Conservation (phyloP, 371 early-diverging fungal species). For the Mortierella sp. region DNA sequence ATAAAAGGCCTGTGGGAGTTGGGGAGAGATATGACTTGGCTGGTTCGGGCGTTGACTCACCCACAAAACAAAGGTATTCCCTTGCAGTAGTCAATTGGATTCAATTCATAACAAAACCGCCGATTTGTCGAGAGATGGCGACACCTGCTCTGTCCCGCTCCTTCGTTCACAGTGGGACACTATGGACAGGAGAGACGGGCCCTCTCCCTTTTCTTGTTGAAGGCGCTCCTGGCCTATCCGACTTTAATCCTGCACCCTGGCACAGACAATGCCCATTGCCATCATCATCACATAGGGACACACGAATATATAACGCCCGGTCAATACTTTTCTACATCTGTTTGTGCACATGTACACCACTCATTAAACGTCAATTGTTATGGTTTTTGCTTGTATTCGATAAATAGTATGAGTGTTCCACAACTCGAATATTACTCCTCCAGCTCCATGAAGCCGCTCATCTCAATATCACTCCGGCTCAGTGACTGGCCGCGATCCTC, state of each 20-base stretch:
- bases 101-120: not conserved
- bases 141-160: not conserved
- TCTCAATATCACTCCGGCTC: slow-evolving; percentile 41
- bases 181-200: too few species aligned
- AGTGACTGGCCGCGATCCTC: slow-evolving; percentile 34
- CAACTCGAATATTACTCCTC: slow-evolving; percentile 9
- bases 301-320: not conserved
- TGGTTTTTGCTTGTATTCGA: not conserved
- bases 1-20: not conserved
- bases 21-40: slow-evolving; percentile 1
- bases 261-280: not conserved
- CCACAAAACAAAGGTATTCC: slow-evolving; percentile 7
- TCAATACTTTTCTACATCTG: not conserved
- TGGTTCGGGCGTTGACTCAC: slow-evolving; percentile 4
- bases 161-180: too few species aligned
- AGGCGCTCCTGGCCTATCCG: slow-evolving; percentile 1
- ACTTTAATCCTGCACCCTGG: not conserved
- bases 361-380: not conserved
- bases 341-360: not conserved
- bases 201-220: not conserved
- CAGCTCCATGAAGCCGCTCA: slow-evolving; percentile 51
- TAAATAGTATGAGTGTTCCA: not conserved
- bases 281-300: not conserved
- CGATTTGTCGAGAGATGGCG: slow-evolving; percentile 6
- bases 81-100: not conserved